Conservation (phyloP, 2,329 filamentous ascomycete species). For the Alternaria tenuissima region DNA sequence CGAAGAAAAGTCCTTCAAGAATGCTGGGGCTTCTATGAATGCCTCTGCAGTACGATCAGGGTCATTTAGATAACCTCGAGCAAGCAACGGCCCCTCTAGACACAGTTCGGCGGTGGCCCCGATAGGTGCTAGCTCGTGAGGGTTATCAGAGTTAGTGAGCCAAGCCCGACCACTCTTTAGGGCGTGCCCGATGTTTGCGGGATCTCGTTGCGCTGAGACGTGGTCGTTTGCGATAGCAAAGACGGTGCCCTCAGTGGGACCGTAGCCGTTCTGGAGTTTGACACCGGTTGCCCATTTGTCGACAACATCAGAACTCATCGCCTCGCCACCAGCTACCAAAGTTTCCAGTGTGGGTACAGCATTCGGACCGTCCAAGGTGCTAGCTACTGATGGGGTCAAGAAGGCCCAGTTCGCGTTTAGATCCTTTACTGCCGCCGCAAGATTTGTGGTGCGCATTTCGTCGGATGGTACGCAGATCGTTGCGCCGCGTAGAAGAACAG, state of each 20-base stretch:
- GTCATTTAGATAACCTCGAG: slow-evolving; percentile 43
- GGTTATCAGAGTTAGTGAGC: slow-evolving; percentile 38
- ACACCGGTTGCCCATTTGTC: slow-evolving; percentile 36
- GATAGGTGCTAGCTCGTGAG: slow-evolving; percentile 40
- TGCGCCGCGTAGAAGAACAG: slow-evolving; percentile 42
- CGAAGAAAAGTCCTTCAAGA: slow-evolving; percentile 29
- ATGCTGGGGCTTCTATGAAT: slow-evolving; percentile 36
- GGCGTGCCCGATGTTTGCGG: slow-evolving; percentile 36
- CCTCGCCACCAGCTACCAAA: slow-evolving; percentile 39
- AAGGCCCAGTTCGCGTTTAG: slow-evolving; percentile 43
- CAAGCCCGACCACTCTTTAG: slow-evolving; percentile 38
- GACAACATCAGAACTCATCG: slow-evolving; percentile 37
- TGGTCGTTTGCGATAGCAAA: slow-evolving; percentile 38
- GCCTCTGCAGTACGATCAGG: slow-evolving; percentile 33
- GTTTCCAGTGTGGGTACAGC: slow-evolving; percentile 52
- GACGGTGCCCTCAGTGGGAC: slow-evolving; percentile 41
- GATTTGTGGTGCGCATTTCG: slow-evolving; percentile 55
- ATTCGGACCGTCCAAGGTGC: slow-evolving; percentile 43
- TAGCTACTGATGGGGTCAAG: slow-evolving; percentile 47
- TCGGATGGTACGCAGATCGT: slow-evolving; percentile 48
- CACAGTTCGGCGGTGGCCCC: slow-evolving; percentile 44
- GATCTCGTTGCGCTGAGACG: slow-evolving; percentile 29
- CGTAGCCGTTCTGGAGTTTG: slow-evolving; percentile 41
- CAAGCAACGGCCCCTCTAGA: slow-evolving; percentile 43
- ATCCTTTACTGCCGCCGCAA: slow-evolving; percentile 48